Evolutionary conservation across 345 rosid genomes (phyloP), one percentile per base, ranked within the genome.

Genomic region (Eucalyptus fibrosa): DNA sequence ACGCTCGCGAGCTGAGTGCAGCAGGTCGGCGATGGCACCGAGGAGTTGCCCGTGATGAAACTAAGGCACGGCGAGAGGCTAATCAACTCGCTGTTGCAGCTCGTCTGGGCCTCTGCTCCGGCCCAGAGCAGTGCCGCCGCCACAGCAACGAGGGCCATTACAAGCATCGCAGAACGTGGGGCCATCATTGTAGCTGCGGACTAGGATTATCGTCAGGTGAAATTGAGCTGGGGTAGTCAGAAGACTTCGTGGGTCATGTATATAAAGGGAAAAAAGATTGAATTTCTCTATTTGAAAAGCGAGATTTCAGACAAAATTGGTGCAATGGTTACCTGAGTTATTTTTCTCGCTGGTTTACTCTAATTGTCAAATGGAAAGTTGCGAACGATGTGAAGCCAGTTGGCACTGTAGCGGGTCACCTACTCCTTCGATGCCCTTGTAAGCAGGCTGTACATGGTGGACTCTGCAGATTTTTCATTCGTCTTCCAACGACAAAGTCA

Each of bases 21-120:
- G 30, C 93, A 92, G 8, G 92, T 88, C 4, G 92, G 77, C 28
- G 93, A 88, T 1, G 93, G 92, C n/a, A 56, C 53, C 12, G 91
- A 67, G 34, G 93, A 88, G 87, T 89, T 92, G 77, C 92, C 89
- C 37, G 89, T 59, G 8, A 92, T 59, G 88, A 89, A 92, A 47
- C 87, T 50, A 21, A 92, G 55, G 88, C 93, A 92, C 1, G 92
- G 92, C 19, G 90, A 86, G 89, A 91, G 37, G 87, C 90, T 87
- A 15, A 88, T 86, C 21, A 92, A 21, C 34, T 55, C 91, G 47
- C 47, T 91, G 85, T 21, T 26, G 89, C 90, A 32, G 44, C 85
- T 77, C 16, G 47, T 37, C 83, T 77, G 83, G 47, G 83, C 83
- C 83, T 37, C 47, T 11, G 30, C 83, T 77, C 83, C 28, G 3